Conservation (phyloP, 192 early-diverging fungal species). For the Funneliformis geosporum region DNA sequence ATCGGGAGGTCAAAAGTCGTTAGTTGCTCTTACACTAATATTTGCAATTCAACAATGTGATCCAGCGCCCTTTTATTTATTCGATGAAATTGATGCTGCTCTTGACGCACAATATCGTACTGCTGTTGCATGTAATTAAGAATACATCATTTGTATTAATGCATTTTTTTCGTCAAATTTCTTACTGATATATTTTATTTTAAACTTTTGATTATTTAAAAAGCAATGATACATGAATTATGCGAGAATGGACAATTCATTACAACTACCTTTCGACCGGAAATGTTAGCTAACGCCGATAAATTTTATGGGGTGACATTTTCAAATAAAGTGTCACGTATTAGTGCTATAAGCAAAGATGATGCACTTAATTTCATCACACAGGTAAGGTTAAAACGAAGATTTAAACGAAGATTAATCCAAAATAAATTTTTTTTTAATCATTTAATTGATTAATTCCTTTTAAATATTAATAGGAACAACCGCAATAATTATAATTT, state of each 20-base stretch:
- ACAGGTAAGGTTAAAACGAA: constrained; percentile 44
- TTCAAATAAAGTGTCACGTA: constrained; percentile 89
- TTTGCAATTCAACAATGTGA: constrained; percentile 99
- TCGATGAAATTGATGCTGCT: constrained; percentile 99
- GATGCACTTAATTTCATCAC: constrained; percentile 72
- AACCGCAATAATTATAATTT: neutral
- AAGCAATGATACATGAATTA: constrained; percentile 88
- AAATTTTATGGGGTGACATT: constrained; percentile 99
- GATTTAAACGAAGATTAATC: neutral
- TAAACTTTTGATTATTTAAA: neutral
- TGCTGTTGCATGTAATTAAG: constrained; percentile 75
- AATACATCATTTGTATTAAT: neutral
- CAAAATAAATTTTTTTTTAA: neutral
- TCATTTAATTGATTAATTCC: neutral
- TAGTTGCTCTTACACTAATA: constrained; percentile 95
- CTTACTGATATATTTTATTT: constrained; percentile 20
- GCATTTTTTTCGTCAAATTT: neutral
- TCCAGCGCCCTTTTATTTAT: constrained; percentile 98
- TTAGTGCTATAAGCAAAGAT: constrained; percentile 73
- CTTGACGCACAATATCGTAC: constrained; percentile 94
- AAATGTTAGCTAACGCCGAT: constrained; percentile 87
- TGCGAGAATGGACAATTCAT: constrained; percentile 91
- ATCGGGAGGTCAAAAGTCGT: constrained; percentile 96
- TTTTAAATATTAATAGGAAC: neutral
- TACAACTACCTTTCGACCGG: constrained; percentile 97